Percentiles rank a stretch among this genome's conserved stretches.
These are phyloP conservation scores for Crucibulum laeve DNA, from an alignment of 768 basidiomycete species.

Conservation along the genomic window DNA sequence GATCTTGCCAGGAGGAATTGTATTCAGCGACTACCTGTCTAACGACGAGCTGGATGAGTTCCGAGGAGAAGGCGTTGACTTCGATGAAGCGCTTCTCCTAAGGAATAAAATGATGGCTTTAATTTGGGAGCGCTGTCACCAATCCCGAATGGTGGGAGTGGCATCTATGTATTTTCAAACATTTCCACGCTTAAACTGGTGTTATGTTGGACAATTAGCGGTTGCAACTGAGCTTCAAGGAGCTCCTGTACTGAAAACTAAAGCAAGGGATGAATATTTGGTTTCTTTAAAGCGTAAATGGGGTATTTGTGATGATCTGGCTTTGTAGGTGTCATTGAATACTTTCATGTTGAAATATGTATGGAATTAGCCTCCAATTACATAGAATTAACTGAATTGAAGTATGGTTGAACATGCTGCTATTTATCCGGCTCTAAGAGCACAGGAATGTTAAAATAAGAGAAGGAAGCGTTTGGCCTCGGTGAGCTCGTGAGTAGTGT, in stretches of 20 bases:
- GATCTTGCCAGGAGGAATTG: constrained; percentile 14
- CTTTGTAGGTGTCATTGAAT: background rate
- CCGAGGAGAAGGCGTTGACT: constrained; percentile 5
- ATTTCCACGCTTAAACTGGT: constrained; percentile 17
- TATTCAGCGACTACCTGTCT: constrained; percentile 11
- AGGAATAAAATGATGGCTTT: constrained; percentile 10
- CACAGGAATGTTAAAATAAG: too few relatives aligned
- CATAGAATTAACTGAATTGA: too few relatives aligned
- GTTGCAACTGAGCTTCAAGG: constrained; percentile 1
- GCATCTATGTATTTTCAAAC: constrained; percentile 11
- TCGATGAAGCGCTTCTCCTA: constrained; percentile 5
- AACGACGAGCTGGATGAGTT: constrained; percentile 11
- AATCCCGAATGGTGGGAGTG: constrained; percentile 13
- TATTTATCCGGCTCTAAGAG: too few relatives aligned
- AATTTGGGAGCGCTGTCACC: constrained; percentile 27
- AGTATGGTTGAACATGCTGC: too few relatives aligned
- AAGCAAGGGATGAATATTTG: background rate
- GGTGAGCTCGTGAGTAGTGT: too few relatives aligned
- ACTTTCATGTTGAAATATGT: too few relatives aligned
- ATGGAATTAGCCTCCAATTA: too few relatives aligned
- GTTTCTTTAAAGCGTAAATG: background rate
- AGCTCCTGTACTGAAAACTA: background rate
- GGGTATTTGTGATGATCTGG: background rate
- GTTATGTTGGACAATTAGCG: constrained; percentile 19
- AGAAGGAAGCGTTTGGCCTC: too few relatives aligned